Evolutionary conservation across 371 early-diverging fungal genomes (phyloP).

Genomic region (Smittium culicis): DNA sequence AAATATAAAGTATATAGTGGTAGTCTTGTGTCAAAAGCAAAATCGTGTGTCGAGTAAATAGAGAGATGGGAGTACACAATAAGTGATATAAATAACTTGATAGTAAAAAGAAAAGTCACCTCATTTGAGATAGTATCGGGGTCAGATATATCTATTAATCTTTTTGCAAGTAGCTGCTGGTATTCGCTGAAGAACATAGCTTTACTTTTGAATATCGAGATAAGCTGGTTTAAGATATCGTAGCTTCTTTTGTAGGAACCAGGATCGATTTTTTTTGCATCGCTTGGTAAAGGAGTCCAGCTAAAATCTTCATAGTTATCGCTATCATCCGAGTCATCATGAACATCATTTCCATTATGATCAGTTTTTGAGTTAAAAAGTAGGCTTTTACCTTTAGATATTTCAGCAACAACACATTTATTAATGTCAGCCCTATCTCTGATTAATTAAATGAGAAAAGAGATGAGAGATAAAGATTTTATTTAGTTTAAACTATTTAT

Average conservation of each 20-base stretch:
- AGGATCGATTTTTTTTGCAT: conserved; percentile 32
- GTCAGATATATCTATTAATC: conserved; percentile 17
- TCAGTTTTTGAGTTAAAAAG: conserved; percentile 24
- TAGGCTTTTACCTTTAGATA: neutral
- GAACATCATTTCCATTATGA: neutral
- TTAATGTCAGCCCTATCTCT: neutral
- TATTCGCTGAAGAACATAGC: conserved; percentile 38
- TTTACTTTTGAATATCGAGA: conserved; percentile 35
- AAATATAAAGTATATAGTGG: too few species aligned
- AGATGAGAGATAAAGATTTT: neutral
- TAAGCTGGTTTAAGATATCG: conserved; percentile 37
- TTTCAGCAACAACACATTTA: neutral
- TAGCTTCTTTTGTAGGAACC: conserved; percentile 29
- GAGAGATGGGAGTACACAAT: too few species aligned
- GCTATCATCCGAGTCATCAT: neutral
- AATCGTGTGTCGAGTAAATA: too few species aligned
- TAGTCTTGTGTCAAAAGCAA: too few species aligned
- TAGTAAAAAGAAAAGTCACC: too few species aligned
- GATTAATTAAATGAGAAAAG: neutral
- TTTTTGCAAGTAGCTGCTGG: conserved; percentile 31
- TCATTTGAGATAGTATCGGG: neutral
- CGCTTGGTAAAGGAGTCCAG: conserved; percentile 39
- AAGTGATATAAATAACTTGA: too few species aligned
- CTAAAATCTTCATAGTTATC: conserved; percentile 30
- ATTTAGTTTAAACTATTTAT: neutral